Base-by-base conservation (phyloP, 2,329 filamentous ascomycete genomes). In the Myriosclerotinia scirpicola region DNA sequence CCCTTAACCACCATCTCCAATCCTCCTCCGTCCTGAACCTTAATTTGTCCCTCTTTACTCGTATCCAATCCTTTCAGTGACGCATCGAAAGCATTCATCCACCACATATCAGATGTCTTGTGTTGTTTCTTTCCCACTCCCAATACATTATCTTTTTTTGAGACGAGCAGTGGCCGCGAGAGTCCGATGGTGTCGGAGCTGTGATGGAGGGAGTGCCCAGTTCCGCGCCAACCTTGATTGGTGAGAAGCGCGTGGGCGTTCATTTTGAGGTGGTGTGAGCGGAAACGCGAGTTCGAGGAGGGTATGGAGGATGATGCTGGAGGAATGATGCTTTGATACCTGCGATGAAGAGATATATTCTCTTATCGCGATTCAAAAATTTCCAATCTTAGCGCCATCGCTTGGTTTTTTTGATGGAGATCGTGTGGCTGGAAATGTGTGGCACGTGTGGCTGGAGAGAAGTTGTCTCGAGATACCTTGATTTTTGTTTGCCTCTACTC, bases 31-130 rank as follows among this genome's bases (percentile, higher is more conserved):
- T 79, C 80, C 69, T 85, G 77, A 67, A 85, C 84, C 81, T 89
- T 80, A 72, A 84, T 79, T 72, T 81, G 80, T 64, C 86, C 83
- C 71, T 85, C 79, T 71, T 82, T 82, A 34, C 83, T 82, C 1
- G 85, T 87, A 75, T 91, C 90, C 64, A 97, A 83, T 5, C 89
- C 90, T 78, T 95, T 90, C 71, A 97, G 81, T 66, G 93, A 93
- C 76, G 93, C 89, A 78, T 98, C 94, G 72, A 97, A 97, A 14
- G 95, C 95, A 67, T 92, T 90, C 79, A 97, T 84, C 95, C 95
- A 99, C 95, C 95, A 99, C 77, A 97, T 93, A 76, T 97, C 94
- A 72, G 83, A 85, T 78, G 83, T 82, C 30, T 69, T 70, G 66
- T 84, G 84, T 71, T 86, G 86, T 77, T 91, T 92, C 76, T 91